Base-by-base conservation (phyloP, 176 grass and related monocot species). In the Lolium perenne region DNA sequence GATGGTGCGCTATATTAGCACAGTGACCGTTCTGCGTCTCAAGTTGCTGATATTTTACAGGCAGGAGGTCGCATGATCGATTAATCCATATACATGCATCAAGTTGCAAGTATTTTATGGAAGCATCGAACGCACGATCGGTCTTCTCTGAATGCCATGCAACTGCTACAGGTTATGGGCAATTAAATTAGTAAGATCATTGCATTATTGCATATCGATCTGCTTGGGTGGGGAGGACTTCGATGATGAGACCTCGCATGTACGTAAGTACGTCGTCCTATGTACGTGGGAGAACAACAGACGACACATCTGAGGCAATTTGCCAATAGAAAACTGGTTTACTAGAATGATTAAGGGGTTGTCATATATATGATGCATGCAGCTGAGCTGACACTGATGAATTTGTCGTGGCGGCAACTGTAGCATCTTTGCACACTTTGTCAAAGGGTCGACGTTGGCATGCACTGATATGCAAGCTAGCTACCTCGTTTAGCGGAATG, bases 281-380 rank as follows among this genome's bases (percentile, higher is more conserved):
- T 12, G 69, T 73, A 50, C 71, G 46, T 85, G 78, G n/a, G 41
- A 40, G 3, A 71, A 71, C 83, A 90, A 82, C 88, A 64, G 79
- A 47, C 72, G 72, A 35, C 79, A 17, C 83, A 90, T 90, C 51
- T 86, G 53, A 32, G 40, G 13, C 47, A 77, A 89, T 7, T 86
- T 81, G 83, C 1, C 7, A 8, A 16, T 51, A 47, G 46, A 47
- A 50, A 50, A 50, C 48, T 50, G 48, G 48, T 50, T 50, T 49
- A 13, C 54, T 47, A 72, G 67, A 20, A 46, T 20, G 32, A 25
- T 45, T 14, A 7, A 26, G 17, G 43, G 32, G 32, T 35, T 16
- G 53, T 50, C 13, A 50, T 55, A 55, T 55, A 55, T 21, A 9
- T 16, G 41, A 18, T 17, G 54, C 10, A 58, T 50, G 11, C 41